phyloP scores from a whole-genome alignment of 352 stramenopile genomes.

The Saprolegnia diclina region DNA sequence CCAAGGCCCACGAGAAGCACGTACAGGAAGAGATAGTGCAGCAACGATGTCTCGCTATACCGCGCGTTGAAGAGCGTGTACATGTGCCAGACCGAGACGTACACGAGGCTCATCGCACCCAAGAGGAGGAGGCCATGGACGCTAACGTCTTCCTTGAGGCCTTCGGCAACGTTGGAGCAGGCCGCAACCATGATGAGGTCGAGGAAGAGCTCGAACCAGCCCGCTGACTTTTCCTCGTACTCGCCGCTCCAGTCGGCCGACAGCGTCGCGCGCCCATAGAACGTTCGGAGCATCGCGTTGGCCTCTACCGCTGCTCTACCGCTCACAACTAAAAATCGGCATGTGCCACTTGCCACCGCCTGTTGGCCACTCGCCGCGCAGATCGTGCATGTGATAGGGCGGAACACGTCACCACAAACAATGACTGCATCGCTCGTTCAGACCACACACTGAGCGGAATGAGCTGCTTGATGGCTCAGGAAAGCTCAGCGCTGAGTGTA shows the following conservation, averaged over 20 bases:
- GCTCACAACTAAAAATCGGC: background rate
- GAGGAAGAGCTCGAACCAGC: conserved; percentile 28
- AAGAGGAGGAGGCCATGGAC: conserved; percentile 11
- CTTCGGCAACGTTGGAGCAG: conserved; percentile 16
- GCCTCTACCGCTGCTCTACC: background rate
- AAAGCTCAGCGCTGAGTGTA: too few relatives aligned
- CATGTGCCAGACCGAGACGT: background rate
- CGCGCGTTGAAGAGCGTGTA: conserved; percentile 26
- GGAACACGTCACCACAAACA: too few relatives aligned
- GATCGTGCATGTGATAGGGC: too few relatives aligned
- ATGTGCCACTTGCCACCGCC: background rate
- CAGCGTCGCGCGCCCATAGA: conserved; percentile 11
- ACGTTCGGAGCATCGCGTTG: conserved; percentile 18
- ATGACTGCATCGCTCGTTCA: too few relatives aligned
- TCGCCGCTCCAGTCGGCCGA: conserved; percentile 24
- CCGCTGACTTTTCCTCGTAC: conserved; percentile 24
- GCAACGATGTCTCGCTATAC: conserved; percentile 22
- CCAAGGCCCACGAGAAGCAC: conserved; percentile 21
- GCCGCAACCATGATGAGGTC: conserved; percentile 25
- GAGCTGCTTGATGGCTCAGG: too few relatives aligned
- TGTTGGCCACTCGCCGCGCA: too few relatives aligned
- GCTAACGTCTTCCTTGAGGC: conserved; percentile 19
- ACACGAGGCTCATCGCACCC: background rate
- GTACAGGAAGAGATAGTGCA: conserved; percentile 25
- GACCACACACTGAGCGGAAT: too few relatives aligned